Evolutionary conservation across 2,329 filamentous ascomycete genomes (phyloP), one percentile per base, ranked within the genome.

Genomic region (Bipolaris gigantea): DNA sequence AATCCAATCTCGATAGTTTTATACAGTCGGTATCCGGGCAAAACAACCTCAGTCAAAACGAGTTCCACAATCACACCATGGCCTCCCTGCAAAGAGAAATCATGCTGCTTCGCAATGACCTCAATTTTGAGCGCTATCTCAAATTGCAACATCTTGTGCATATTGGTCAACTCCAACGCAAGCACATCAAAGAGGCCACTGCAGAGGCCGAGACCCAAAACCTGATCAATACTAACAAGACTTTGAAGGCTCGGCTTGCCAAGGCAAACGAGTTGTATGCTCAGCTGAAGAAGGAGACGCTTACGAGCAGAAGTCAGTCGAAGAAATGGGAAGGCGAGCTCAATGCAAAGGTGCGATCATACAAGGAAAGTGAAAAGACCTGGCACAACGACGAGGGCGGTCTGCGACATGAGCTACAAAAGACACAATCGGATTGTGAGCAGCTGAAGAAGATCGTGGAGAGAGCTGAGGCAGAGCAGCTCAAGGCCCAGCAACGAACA

Each of bases 171-270:
- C 76, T 94, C 38, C 87, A 89, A 62, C 82, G 89, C 13, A 86
- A 86, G 57, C 87, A 91, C 54, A 85, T 93, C 59, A 84, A 84
- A 60, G 88, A 92, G 70, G 89, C 89, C 7, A 88, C 89, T 1
- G 88, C 85, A 1, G 90, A 93, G 69, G 89, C 90, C 0, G 89
- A 94, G 68, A 91, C 88, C 2, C 89, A 93, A 61, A 91, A 92
- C 48, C 76, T 94, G 3, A 84, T 93, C 59, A 88, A 91, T 63
- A 86, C 83, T 16, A 93, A 92, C 67, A 85, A 89, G 16, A 85
- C 85, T 18, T 76, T 93, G 27, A 90, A 88, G 70, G 84, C 85
- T 50, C 87, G 89, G 48, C 81, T 91, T 8, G 85, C 89, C 50
- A 89, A 90, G 51, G 86, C 88, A 1, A 89, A 89, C 65, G 85